These are phyloP conservation scores for Zizania palustris DNA, from an alignment of 202 grass and related monocot genomes.

Conservation along the genomic window DNA sequence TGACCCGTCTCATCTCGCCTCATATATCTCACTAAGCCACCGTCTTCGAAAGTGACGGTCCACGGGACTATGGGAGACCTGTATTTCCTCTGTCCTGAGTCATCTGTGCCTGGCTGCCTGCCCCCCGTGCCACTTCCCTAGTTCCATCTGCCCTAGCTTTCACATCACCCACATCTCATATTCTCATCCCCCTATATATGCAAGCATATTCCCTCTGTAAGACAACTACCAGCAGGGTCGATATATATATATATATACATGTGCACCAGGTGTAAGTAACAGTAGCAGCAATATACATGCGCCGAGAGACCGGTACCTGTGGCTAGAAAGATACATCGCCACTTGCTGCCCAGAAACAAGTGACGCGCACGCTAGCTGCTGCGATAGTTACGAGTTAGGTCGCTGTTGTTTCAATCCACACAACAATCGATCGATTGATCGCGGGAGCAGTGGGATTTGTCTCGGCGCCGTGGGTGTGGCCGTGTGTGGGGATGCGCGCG, in stretches of 20 bases:
- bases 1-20: neutral
- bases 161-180: neutral
- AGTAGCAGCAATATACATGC: neutral
- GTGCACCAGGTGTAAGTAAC: neutral
- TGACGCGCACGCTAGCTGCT: neutral
- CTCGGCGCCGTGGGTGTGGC: neutral
- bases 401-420: neutral
- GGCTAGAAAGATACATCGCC: neutral
- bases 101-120: neutral
- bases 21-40: neutral
- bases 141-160: neutral
- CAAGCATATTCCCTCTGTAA: neutral
- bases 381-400: neutral
- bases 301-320: neutral
- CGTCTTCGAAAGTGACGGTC: conserved; percentile 38
- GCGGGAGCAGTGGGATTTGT: neutral
- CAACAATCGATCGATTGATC: neutral
- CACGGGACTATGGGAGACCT: neutral
- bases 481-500: too few species aligned
- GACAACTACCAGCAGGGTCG: neutral
- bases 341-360: neutral
- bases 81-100: neutral
- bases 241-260: neutral
- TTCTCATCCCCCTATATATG: neutral
- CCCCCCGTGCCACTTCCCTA: neutral